phyloP scores from a whole-genome alignment of 345 rosid genomes.

The Punica granatum region DNA sequence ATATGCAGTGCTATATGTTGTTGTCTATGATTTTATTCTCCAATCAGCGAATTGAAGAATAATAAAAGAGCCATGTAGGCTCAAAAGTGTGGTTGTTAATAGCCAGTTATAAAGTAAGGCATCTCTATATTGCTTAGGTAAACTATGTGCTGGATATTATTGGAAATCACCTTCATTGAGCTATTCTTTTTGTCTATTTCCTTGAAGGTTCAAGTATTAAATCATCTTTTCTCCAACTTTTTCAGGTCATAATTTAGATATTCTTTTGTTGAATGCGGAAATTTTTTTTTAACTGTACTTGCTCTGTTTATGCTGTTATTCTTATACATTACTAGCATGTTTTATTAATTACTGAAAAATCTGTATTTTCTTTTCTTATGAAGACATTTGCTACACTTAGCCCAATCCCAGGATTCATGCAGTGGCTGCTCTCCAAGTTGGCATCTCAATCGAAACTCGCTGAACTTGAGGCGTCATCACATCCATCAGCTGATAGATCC shows the following conservation, averaged over 20 bases:
- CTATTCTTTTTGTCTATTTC: not conserved
- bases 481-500: slow-evolving; percentile 29
- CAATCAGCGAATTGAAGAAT: too few species aligned
- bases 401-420: slow-evolving; percentile 89
- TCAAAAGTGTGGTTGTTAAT: too few species aligned
- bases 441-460: slow-evolving; percentile 67
- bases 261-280: not conserved
- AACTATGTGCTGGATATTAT: too few species aligned
- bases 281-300: not conserved
- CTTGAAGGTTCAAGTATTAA: not conserved
- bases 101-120: too few species aligned
- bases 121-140: too few species aligned
- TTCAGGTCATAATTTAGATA: not conserved
- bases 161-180: not conserved
- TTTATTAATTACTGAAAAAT: not conserved
- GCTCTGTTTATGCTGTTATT: slow-evolving; percentile 2
- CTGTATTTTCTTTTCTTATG: not conserved
- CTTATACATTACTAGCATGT: not conserved
- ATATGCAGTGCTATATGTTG: too few species aligned
- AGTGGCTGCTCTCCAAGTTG: slow-evolving; percentile 79
- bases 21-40: too few species aligned
- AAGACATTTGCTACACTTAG: slow-evolving; percentile 91
- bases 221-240: not conserved
- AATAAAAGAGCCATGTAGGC: too few species aligned
- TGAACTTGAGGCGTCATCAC: slow-evolving; percentile 27